phyloP scores from a whole-genome alignment of 2,329 filamentous ascomycete species.

The Thermothelomyces thermophilus region DNA sequence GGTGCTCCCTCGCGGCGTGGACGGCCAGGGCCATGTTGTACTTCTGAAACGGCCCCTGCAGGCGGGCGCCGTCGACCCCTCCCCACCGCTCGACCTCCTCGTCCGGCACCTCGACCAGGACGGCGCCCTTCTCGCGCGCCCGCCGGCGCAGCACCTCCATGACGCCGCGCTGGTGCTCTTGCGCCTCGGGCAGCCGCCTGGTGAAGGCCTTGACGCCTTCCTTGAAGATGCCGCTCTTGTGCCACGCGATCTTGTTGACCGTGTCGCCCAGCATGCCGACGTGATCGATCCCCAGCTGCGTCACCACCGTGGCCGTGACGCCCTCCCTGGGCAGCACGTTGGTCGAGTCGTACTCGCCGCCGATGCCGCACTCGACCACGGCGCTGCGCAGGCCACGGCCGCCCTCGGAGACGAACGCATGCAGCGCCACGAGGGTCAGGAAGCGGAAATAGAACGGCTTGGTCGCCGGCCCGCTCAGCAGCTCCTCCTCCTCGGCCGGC shows the following conservation, averaged over 20 bases:
- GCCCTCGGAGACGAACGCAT: slow-evolving; percentile 65
- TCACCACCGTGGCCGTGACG: slow-evolving; percentile 55
- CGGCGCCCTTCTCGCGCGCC: slow-evolving; percentile 48
- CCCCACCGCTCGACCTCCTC: slow-evolving; percentile 36
- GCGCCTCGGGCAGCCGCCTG: slow-evolving; percentile 6
- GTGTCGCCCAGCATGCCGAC: slow-evolving; percentile 55
- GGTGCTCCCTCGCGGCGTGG: slow-evolving; percentile 50
- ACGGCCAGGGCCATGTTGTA: slow-evolving; percentile 54
- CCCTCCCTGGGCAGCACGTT: slow-evolving; percentile 63
- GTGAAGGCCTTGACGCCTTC: slow-evolving; percentile 33
- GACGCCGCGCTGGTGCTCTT: slow-evolving; percentile 22
- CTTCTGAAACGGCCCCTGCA: slow-evolving; percentile 49
- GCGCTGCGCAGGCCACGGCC: slow-evolving; percentile 66
- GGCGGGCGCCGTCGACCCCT: slow-evolving; percentile 33
- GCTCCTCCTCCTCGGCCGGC: slow-evolving; percentile 35
- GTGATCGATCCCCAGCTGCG: slow-evolving; percentile 63
- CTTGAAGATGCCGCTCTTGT: slow-evolving; percentile 68
- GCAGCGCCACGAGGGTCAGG: slow-evolving; percentile 80
- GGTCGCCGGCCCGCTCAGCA: slow-evolving; percentile 47
- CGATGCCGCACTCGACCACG: slow-evolving; percentile 88
- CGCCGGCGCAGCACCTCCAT: slow-evolving; percentile 35
- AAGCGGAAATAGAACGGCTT: slow-evolving; percentile 94
- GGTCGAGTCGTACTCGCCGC: slow-evolving; percentile 87
- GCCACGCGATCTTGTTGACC: slow-evolving; percentile 62
- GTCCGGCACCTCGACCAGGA: slow-evolving; percentile 38